Conservation (phyloP, 2,329 filamentous ascomycete species). For the Colletotrichum godetiae region DNA sequence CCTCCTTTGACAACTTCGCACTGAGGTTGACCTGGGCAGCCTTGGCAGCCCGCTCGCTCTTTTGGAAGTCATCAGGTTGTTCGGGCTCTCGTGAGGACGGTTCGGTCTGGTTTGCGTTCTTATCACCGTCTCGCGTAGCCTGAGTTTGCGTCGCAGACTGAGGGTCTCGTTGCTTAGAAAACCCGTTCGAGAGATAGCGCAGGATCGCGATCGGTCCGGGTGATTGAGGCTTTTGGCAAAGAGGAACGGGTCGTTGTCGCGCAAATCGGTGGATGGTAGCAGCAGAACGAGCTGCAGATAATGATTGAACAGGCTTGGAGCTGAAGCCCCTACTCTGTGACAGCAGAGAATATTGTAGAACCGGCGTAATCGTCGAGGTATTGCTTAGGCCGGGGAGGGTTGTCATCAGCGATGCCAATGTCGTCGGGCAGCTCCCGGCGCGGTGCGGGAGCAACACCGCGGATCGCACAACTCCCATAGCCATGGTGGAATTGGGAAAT, state of each 20-base stretch:
- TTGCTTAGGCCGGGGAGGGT: constrained; percentile 36
- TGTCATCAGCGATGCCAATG: constrained; percentile 16
- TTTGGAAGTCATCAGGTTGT: constrained; percentile 61
- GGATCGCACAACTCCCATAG: constrained; percentile 60
- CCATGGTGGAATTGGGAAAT: constrained; percentile 23
- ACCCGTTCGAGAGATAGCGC: constrained; percentile 46
- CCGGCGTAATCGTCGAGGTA: constrained; percentile 15
- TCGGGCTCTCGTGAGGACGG: constrained; percentile 43
- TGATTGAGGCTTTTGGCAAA: constrained; percentile 1
- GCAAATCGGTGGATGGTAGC: neutral
- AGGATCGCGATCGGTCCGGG: constrained; percentile 22
- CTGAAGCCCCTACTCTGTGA: constrained; percentile 13
- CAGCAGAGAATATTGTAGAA: constrained; percentile 24
- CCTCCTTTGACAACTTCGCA: constrained; percentile 88
- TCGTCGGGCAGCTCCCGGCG: constrained; percentile 45
- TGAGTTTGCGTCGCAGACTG: neutral
- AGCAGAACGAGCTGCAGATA: neutral
- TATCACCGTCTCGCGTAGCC: neutral
- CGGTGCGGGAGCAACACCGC: constrained; percentile 59
- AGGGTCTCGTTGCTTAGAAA: constrained; percentile 39
- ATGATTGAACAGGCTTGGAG: neutral
- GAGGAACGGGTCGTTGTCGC: neutral
- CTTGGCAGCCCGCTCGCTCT: constrained; percentile 86
- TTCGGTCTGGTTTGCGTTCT: constrained; percentile 46
- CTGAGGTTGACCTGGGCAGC: constrained; percentile 91